Percentiles rank a stretch among this genome's conserved stretches.
These are phyloP conservation scores for Daphne laureola DNA, from an alignment of 441 rosid species.

Conservation along the genomic window DNA sequence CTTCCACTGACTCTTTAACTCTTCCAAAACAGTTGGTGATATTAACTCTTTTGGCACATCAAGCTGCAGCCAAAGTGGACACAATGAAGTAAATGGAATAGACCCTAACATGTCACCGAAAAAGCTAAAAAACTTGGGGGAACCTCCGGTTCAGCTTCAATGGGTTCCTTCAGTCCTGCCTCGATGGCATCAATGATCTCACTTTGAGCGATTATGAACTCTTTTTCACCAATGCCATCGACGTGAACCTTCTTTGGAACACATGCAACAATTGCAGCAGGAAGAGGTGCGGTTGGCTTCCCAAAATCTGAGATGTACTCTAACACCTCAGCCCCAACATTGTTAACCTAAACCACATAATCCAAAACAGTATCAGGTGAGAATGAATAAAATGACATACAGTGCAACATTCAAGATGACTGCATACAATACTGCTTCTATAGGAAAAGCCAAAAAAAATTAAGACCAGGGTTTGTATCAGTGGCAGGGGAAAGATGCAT, in stretches of 20 bases:
- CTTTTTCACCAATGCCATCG: slow-evolving; percentile 82
- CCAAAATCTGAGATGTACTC: slow-evolving; percentile 96
- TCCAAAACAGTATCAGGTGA: neutral
- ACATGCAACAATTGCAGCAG: slow-evolving; percentile 99
- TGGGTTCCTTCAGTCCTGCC: slow-evolving; percentile 77
- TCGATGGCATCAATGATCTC: slow-evolving; percentile 74
- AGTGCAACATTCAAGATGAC: no score
- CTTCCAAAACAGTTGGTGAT: slow-evolving; percentile 62
- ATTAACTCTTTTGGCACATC: slow-evolving; percentile 96
- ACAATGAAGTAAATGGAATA: slow-evolving; percentile 14
- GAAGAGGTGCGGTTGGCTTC: slow-evolving; percentile 80
- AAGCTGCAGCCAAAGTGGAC: slow-evolving; percentile 48
- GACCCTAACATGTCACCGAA: slow-evolving; percentile 8
- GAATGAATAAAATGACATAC: no score
- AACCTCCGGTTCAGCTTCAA: slow-evolving; percentile 99
- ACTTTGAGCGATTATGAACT: slow-evolving; percentile 63
- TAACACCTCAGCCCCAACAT: slow-evolving; percentile 84
- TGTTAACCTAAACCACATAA: slow-evolving; percentile 59
- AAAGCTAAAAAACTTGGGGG: slow-evolving; percentile 15
- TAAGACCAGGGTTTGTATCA: no score
- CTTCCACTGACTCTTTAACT: slow-evolving; percentile 48
- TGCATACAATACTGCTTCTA: no score
- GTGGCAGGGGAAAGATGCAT: no score
- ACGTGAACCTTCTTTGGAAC: slow-evolving; percentile 83
- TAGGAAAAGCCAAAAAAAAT: no score